Evolutionary conservation across 371 early-diverging fungal species (phyloP).

Genomic region (Mucor mucedo): DNA sequence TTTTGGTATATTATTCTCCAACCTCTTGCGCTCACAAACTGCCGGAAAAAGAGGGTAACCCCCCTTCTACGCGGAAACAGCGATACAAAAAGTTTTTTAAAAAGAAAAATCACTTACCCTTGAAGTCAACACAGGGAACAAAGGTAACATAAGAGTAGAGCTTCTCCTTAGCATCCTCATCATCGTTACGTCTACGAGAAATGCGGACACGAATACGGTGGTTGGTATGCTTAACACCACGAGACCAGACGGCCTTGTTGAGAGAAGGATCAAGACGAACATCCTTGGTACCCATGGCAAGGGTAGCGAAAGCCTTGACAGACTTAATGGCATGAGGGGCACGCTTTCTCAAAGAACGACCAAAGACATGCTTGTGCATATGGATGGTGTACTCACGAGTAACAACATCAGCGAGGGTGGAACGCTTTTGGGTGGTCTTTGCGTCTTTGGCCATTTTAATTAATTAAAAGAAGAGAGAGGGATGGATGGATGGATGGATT

Average conservation of each 20-base stretch:
- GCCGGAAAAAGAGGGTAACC: conserved; percentile 17
- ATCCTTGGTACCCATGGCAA: conserved; percentile 89
- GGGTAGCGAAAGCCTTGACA: conserved; percentile 85
- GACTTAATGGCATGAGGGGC: conserved; percentile 93
- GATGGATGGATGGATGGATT: conserved; percentile 20
- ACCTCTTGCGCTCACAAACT: conserved; percentile 37
- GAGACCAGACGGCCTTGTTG: conserved; percentile 87
- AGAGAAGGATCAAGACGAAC: conserved; percentile 81
- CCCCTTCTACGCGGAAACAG: conserved; percentile 5
- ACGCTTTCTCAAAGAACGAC: conserved; percentile 93
- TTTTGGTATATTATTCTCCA: conserved; percentile 33
- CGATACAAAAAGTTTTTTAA: conserved; percentile 4
- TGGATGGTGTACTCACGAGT: conserved; percentile 96
- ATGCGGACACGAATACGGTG: conserved; percentile 94
- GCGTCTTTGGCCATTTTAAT: conserved; percentile 55
- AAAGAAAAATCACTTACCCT: conserved; percentile 58
- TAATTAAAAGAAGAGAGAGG: conserved; percentile 7
- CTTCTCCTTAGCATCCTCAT: conserved; percentile 93
- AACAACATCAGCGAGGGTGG: conserved; percentile 73
- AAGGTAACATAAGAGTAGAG: conserved; percentile 88
- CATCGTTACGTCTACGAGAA: conserved; percentile 92
- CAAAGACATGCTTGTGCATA: conserved; percentile 89
- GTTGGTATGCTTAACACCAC: conserved; percentile 89
- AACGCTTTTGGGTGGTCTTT: conserved; percentile 59
- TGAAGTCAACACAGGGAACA: conserved; percentile 87